phyloP scores from a whole-genome alignment of 2,329 filamentous ascomycete genomes.

The Trichoderma aggressivum region DNA sequence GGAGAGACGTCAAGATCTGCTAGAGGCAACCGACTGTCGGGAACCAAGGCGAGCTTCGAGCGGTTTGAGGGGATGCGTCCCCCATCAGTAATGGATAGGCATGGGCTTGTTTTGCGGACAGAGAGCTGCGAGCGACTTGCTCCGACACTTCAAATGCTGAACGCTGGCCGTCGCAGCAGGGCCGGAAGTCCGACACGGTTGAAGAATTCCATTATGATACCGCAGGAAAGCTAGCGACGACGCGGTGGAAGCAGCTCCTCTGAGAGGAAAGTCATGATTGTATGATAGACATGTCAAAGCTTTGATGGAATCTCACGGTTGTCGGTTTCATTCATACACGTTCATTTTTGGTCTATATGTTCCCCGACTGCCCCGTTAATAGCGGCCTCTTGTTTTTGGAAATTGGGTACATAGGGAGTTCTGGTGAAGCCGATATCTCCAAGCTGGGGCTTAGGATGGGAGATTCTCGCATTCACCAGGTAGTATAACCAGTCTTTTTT shows the following conservation, averaged over 20 bases:
- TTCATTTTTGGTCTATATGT: background rate
- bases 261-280: background rate
- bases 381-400: background rate
- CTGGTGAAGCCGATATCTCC: background rate
- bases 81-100: slow-evolving; percentile 56
- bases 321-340: background rate
- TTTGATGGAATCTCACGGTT: background rate
- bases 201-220: slow-evolving; percentile 52
- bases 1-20: slow-evolving; percentile 55
- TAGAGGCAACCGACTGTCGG: slow-evolving; percentile 63
- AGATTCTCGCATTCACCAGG: background rate
- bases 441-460: background rate
- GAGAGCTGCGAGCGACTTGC: slow-evolving; percentile 80
- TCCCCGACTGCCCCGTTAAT: background rate
- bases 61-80: slow-evolving; percentile 47
- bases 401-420: background rate
- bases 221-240: slow-evolving; percentile 1
- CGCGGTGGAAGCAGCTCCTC: background rate
- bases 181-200: slow-evolving; percentile 55
- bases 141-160: slow-evolving; percentile 52
- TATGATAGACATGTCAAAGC: slow-evolving; percentile 3
- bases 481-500: background rate
- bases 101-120: slow-evolving; percentile 73
- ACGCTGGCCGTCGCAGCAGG: slow-evolving; percentile 55
- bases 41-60: slow-evolving; percentile 57